Percentiles rank a stretch among this genome's conserved stretches.
Conservation (phyloP, 1,139 yeast species). For the Spathaspora sp. region DNA sequence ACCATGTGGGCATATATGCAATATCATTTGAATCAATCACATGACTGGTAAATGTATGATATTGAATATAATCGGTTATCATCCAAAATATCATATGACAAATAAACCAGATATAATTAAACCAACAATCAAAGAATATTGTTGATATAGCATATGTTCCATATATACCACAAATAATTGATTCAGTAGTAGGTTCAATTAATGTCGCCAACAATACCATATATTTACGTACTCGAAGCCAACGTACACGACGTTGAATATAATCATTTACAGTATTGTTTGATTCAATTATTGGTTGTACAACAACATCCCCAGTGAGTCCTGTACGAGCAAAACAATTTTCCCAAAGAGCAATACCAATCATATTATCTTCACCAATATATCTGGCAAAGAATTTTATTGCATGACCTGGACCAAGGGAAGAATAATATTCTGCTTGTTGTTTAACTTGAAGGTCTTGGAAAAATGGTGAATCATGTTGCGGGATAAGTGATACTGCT, state of each 20-base stretch:
- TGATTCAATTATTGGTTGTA: slow-evolving; percentile 69
- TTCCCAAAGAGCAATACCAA: slow-evolving; percentile 84
- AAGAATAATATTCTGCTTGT: slow-evolving; percentile 30
- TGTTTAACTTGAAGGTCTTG: slow-evolving; percentile 27
- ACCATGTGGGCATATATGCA: slow-evolving; percentile 32
- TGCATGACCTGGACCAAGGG: slow-evolving; percentile 48
- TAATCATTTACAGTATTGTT: slow-evolving; percentile 53
- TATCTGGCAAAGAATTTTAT: slow-evolving; percentile 72
- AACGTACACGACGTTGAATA: slow-evolving; percentile 67
- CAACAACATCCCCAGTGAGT: slow-evolving; percentile 73
- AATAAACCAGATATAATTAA: slow-evolving; percentile 37
- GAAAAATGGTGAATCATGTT: slow-evolving; percentile 28
- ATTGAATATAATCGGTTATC: slow-evolving; percentile 60
- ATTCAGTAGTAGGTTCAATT: slow-evolving; percentile 85
- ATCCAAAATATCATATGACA: slow-evolving; percentile 68
- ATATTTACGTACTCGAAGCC: slow-evolving; percentile 87
- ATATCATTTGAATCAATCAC: slow-evolving; percentile 18
- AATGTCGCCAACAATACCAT: slow-evolving; percentile 87
- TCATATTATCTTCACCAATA: slow-evolving; percentile 93
- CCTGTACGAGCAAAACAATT: slow-evolving; percentile 68
- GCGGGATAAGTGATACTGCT: slow-evolving; percentile 50
- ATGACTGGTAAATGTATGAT: slow-evolving; percentile 40
- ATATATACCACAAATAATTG: slow-evolving; percentile 62
- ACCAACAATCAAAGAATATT: slow-evolving; percentile 36
- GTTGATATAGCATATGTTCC: slow-evolving; percentile 63